These are phyloP conservation scores for Symbiodinium natans DNA, from an alignment of 73 alveolate genomes.

Conservation along the genomic window DNA sequence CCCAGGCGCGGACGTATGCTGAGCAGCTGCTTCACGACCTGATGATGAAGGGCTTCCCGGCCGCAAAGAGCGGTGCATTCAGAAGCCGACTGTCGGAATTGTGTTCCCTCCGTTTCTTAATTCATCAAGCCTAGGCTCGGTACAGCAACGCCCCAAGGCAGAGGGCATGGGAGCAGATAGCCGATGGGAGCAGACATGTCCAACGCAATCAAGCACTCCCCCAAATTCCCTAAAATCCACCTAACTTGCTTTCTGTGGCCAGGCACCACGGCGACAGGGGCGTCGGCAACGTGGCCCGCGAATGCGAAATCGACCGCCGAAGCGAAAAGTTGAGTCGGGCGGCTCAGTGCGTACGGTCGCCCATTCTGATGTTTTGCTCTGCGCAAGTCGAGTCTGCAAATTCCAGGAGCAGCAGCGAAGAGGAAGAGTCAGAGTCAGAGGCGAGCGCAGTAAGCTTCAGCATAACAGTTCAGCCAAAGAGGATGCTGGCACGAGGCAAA, in stretches of 20 bases:
- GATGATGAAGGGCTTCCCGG: slow-evolving; percentile 28
- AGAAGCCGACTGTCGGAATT: not conserved
- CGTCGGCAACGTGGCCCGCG: slow-evolving; percentile 11
- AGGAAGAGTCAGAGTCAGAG: slow-evolving; percentile 79
- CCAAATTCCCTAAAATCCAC: too few species aligned
- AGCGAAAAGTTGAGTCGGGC: not conserved
- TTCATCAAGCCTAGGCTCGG: too few species aligned
- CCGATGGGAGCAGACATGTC: not conserved
- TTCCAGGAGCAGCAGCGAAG: slow-evolving; percentile 22
- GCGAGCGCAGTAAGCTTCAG: too few species aligned
- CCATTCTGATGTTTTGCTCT: too few species aligned
- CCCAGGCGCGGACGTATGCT: slow-evolving; percentile 49
- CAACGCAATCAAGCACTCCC: not conserved
- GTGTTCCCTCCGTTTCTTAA: too few species aligned
- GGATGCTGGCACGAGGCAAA: not conserved
- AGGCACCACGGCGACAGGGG: slow-evolving; percentile 14
- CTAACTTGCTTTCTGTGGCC: too few species aligned
- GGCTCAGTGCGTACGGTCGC: not conserved
- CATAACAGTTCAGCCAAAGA: too few species aligned
- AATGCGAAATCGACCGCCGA: not conserved
- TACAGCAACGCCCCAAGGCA: slow-evolving; percentile 10
- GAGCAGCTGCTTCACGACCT: slow-evolving; percentile 36
- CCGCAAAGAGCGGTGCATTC: not conserved
- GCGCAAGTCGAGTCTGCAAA: too few species aligned
- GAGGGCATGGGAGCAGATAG: not conserved